Percentiles rank a stretch among this genome's conserved stretches.
Conservation (phyloP, 73 alveolate species). For the Paramecium sexaurelia region DNA sequence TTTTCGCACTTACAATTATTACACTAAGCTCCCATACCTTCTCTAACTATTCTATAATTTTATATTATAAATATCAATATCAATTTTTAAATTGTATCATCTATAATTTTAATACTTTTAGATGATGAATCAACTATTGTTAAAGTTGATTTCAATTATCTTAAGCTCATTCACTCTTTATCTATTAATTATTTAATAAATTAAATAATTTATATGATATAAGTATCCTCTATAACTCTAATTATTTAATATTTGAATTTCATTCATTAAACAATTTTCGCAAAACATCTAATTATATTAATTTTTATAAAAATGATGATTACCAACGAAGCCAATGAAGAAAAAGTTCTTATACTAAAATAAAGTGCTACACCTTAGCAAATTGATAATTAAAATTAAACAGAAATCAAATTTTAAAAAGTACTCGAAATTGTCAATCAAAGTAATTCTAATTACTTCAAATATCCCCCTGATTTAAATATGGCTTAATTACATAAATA, state of each 20-base stretch:
- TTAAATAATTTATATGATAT: too few species aligned
- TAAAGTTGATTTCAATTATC: too few species aligned
- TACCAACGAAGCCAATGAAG: not conserved
- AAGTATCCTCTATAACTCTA: too few species aligned
- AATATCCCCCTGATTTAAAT: not conserved
- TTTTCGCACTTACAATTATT: slow-evolving; percentile 2
- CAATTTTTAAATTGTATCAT: not conserved
- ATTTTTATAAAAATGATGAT: not conserved
- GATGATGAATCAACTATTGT: too few species aligned
- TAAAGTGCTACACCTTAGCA: not conserved
- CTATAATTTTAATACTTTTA: not conserved
- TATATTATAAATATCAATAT: not conserved
- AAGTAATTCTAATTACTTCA: not conserved
- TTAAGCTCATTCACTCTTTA: too few species aligned
- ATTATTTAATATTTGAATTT: too few species aligned
- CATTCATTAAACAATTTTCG: too few species aligned
- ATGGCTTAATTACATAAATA: not conserved
- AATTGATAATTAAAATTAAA: not conserved
- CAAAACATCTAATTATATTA: not conserved
- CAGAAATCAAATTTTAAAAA: not conserved
- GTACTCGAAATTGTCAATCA: not conserved
- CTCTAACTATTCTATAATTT: not conserved
- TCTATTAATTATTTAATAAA: too few species aligned
- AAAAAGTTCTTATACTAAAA: not conserved
- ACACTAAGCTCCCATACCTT: not conserved